These are phyloP conservation scores for Euphorbia lathyris DNA, from an alignment of 345 rosid genomes.

Conservation along the genomic window DNA sequence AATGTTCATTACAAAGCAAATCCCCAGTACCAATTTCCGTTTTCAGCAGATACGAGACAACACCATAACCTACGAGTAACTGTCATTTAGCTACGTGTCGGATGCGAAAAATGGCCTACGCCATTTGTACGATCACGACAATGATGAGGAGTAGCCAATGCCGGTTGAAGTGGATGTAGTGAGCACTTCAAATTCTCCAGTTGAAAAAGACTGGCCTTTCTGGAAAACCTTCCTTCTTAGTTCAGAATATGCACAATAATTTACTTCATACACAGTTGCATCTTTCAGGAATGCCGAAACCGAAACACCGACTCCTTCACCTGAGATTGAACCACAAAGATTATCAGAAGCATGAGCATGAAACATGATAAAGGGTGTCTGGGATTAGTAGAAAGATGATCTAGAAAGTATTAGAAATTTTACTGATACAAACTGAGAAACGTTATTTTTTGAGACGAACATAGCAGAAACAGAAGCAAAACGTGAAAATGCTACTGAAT, in stretches of 20 bases:
- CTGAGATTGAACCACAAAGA: constrained; percentile 32
- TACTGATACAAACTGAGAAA: too few relatives aligned
- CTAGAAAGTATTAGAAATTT: too few relatives aligned
- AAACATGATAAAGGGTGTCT: neutral
- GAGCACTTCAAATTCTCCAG: constrained; percentile 54
- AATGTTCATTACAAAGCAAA: neutral
- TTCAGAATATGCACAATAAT: constrained; percentile 66
- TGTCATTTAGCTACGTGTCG: neutral
- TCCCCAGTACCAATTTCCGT: neutral
- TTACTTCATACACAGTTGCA: constrained; percentile 50
- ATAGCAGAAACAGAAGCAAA: too few relatives aligned
- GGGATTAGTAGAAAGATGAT: too few relatives aligned
- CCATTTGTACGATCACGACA: neutral
- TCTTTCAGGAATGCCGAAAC: constrained; percentile 56
- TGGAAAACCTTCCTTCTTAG: constrained; percentile 44
- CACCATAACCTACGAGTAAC: neutral
- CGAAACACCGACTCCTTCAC: constrained; percentile 84
- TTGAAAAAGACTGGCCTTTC: constrained; percentile 25
- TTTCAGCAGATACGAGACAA: constrained; percentile 6
- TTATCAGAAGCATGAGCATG: neutral
- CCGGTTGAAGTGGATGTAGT: constrained; percentile 43
- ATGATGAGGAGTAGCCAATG: constrained; percentile 24
- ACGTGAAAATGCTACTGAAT: too few relatives aligned
- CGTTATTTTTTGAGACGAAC: too few relatives aligned
- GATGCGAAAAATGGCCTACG: neutral